phyloP scores from a whole-genome alignment of 352 stramenopile genomes.

The Globisporangium okanoganense region DNA sequence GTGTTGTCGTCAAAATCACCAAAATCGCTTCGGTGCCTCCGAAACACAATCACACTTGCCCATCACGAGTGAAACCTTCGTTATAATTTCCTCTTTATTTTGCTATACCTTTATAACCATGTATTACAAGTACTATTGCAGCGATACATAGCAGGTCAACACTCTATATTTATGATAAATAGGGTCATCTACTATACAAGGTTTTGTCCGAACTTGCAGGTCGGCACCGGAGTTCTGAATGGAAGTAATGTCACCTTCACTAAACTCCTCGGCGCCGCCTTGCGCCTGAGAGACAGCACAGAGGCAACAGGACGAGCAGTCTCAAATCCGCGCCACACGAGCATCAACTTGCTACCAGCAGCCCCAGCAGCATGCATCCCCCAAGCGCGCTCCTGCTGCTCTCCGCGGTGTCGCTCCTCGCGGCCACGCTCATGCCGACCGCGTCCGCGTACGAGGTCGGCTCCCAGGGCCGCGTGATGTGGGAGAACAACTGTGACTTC shows the following conservation, averaged over 20 bases:
- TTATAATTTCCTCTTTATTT: too few species aligned
- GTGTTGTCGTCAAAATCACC: conserved; percentile 2
- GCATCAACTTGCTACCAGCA: conserved; percentile 4
- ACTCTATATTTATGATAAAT: background rate
- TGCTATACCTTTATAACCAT: background rate
- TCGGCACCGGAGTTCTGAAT: conserved; percentile 1
- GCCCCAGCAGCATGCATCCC: background rate
- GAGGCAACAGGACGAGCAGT: background rate
- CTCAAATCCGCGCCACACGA: background rate
- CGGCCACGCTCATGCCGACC: background rate
- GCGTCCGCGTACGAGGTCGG: conserved; percentile 2
- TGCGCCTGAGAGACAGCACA: background rate
- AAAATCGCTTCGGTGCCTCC: background rate
- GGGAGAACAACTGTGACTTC: conserved; percentile 44
- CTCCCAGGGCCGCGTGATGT: conserved; percentile 32
- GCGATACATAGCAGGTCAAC: too few species aligned
- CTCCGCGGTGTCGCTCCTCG: background rate
- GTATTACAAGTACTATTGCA: too few species aligned
- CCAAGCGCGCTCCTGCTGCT: background rate
- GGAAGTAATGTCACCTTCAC: background rate
- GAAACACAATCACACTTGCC: background rate
- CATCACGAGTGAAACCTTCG: conserved; percentile 1
- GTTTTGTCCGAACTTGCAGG: background rate
- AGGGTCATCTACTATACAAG: background rate
- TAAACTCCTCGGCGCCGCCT: background rate